Evolutionary conservation across 495 filamentous ascomycete species (phyloP), one percentile per base, ranked within the genome.

Genomic region (Hyaloscypha finlandica): DNA sequence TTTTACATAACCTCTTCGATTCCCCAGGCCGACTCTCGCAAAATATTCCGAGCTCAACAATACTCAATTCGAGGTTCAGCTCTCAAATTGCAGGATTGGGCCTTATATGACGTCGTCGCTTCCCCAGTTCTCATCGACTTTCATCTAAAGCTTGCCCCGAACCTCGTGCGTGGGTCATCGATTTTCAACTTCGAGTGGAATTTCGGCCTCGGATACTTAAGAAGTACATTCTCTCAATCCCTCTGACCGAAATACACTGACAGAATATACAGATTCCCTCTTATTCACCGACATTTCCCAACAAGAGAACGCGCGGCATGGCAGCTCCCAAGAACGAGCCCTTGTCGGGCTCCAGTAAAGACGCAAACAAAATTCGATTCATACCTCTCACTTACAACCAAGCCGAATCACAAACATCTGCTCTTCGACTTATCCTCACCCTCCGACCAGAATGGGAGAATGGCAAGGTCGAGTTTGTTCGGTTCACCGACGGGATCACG

Each of bases 401-500:
- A 76, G 81, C 86, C 53, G 90, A 93, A 70, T 90, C 90, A 32
- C 84, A 92, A 63, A 83, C 83, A 42, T 93, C 93, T 2, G 92
- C 93, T 52, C 80, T 92, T 59, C 84, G 86, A 48, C 86, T 98
- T 42, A 87, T 97, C 71, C 83, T 94, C 61, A 85, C 92, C 25
- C 81, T 97, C 45, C 86, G 88, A 55, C 96, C 92, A 8, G 86
- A 94, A 71, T 99, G 95, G 95, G 84, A 89, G 66, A 86, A 83
- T 59, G 92, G 91, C 63, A 86, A 88, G n/a, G 85, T 99, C 67
- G 90, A 94, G 75, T 92, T 98, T 71, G 84, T 92, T 58, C 87
- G 89, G 56, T 99, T 98, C 81, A 99, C 92, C 32, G 95, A 99
- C 74, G 95, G 95, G 70, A 99, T 99, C 77, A 99, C 95, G 55